Base-by-base conservation (phyloP, 805 yeast genomes). In the Blastobotrys muscicola region DNA sequence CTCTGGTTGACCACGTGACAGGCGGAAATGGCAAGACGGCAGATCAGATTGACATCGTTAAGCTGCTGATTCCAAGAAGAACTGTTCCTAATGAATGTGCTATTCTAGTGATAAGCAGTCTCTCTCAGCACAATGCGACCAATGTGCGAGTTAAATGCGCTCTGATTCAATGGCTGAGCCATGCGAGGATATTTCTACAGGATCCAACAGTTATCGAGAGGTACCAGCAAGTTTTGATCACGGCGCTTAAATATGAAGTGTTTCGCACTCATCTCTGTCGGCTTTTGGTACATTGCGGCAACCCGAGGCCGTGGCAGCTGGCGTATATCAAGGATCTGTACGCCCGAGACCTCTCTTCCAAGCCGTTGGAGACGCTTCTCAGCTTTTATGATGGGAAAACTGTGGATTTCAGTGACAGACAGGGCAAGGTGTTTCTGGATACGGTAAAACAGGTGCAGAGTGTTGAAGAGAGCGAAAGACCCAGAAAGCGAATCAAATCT, bases 11-110 rank as follows among this genome's bases (percentile, higher is more conserved):
- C 26, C 26, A 20, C 6, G 26, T 20, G 4, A 20, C 26, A 4
- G 26, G 26, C 26, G 26, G 4, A 20, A 20, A 20, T 4, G 26
- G 26, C 4, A 20, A 20, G 26, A 20, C 26, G 26, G 26, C 26
- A 6, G 26, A 20, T 20, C 26, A 20, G 26, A 4, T 20, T 20
- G 26, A 20, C 6, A 37, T 49, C 12, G 36, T 49, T 11, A 43
- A 45, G 11, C 36, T 39, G 16, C 39, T 52, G 33, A n/a, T 49
- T n/a, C 56, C 56, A 2, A 38, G 46, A 6, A 42, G 36, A 12
- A 38, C 35, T n/a, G 48, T 69, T 8, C 53, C 60, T 10, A 45
- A 45, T 11, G 54, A 50, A 1, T 47, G 54, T 2, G 55, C 64
- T 0, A 32, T 57, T 11, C 45, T 47, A 3, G 55, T 69, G 2